A percentile compares a stretch with the other conserved stretches of the same genome.
These are phyloP conservation scores for Trametes cingulata DNA, from an alignment of 768 basidiomycete species.

Conservation along the genomic window DNA sequence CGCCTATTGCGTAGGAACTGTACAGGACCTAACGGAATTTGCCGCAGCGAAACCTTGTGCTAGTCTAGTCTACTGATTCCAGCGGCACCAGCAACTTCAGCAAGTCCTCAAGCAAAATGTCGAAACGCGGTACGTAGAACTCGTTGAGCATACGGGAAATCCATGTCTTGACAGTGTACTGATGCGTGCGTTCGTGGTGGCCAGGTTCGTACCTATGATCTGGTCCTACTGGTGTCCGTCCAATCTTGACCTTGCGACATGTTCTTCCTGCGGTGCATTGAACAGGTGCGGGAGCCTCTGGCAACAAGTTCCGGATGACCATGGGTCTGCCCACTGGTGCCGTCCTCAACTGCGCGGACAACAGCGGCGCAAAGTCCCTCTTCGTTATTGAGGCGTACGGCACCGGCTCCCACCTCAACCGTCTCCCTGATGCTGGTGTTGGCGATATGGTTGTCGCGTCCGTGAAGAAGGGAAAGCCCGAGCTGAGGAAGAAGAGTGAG, in stretches of 20 bases:
- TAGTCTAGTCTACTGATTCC: constrained; percentile 18
- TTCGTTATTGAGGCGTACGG: constrained; percentile 95
- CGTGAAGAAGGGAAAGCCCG: constrained; percentile 99
- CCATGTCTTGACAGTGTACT: constrained; percentile 14
- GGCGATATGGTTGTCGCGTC: constrained; percentile 96
- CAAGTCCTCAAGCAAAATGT: constrained; percentile 37
- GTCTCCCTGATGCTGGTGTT: constrained; percentile 93
- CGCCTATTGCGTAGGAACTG: constrained; percentile 28
- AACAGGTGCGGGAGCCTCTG: constrained; percentile 65
- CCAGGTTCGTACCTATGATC: constrained; percentile 22
- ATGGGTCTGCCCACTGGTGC: constrained; percentile 93
- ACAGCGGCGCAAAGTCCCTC: constrained; percentile 97
- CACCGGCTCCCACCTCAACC: constrained; percentile 94
- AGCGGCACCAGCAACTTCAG: constrained; percentile 25
- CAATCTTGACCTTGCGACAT: constrained; percentile 12
- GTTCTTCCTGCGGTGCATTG: not conserved
- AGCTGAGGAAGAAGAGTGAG: constrained; percentile 98
- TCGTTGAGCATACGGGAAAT: not conserved
- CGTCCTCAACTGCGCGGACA: constrained; percentile 97
- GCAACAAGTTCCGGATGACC: constrained; percentile 96
- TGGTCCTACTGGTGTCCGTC: not conserved
- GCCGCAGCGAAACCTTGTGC: constrained; percentile 31
- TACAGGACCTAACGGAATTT: constrained; percentile 30
- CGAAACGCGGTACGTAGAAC: constrained; percentile 36
- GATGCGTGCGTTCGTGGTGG: not conserved